Percentiles rank a stretch among this genome's conserved stretches.
Conservation (phyloP, 352 stramenopile genomes). For the Pythium coloratum region DNA sequence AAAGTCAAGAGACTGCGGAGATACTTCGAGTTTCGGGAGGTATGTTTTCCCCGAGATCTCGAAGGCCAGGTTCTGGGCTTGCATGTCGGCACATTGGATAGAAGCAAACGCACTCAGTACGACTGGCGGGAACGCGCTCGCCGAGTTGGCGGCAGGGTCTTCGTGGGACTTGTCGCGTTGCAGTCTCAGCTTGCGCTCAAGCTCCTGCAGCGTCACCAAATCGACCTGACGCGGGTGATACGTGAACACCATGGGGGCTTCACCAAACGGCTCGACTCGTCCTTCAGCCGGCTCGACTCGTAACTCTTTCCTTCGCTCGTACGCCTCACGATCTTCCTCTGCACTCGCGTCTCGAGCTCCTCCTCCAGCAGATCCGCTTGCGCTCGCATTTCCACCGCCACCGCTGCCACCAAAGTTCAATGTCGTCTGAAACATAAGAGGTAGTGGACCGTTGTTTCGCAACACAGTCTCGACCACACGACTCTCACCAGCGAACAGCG, state of each 20-base stretch:
- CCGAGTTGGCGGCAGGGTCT: neutral
- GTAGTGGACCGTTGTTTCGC: constrained; percentile 76
- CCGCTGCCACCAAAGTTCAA: constrained; percentile 40
- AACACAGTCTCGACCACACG: constrained; percentile 62
- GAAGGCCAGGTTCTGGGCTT: constrained; percentile 72
- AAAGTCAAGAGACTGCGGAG: constrained; percentile 68
- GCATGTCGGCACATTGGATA: constrained; percentile 64
- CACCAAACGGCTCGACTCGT: constrained; percentile 59
- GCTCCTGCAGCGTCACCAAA: constrained; percentile 27
- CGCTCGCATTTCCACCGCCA: neutral
- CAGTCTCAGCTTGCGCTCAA: constrained; percentile 24
- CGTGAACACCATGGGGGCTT: constrained; percentile 44
- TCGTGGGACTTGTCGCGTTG: constrained; percentile 6
- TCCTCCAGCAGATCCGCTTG: constrained; percentile 6
- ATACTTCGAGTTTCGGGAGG: constrained; percentile 48
- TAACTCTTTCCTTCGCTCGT: constrained; percentile 72
- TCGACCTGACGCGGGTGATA: constrained; percentile 52
- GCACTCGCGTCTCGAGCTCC: neutral
- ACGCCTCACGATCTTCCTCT: constrained; percentile 65
- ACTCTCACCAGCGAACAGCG: constrained; percentile 65
- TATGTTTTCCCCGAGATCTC: constrained; percentile 69
- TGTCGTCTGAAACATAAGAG: constrained; percentile 58
- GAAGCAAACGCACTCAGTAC: constrained; percentile 68
- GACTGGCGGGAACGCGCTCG: constrained; percentile 20
- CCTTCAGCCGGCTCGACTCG: constrained; percentile 56